phyloP scores from a whole-genome alignment of 2,329 filamentous ascomycete species.

The Beauveria sp. region DNA sequence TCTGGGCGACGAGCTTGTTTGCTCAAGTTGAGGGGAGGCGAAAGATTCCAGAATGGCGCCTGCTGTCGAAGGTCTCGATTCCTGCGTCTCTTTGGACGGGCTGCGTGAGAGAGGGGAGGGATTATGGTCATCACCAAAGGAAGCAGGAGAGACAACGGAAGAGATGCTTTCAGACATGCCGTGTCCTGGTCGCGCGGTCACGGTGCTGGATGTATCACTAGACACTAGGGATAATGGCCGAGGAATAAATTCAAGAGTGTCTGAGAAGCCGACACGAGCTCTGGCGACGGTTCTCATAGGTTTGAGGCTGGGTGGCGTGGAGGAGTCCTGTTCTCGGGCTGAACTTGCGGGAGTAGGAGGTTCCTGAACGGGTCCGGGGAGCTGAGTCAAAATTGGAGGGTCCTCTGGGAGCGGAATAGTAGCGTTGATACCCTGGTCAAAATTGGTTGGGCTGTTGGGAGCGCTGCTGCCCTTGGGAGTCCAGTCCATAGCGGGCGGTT shows the following conservation, averaged over 20 bases:
- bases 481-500: conserved; percentile 45
- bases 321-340: neutral
- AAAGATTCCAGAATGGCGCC: conserved; percentile 57
- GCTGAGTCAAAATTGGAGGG: conserved; percentile 3
- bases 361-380: conserved; percentile 14
- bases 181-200: conserved; percentile 61
- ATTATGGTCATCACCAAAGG: conserved; percentile 33
- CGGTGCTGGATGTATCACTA: conserved; percentile 72
- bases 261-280: conserved; percentile 73
- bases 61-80: conserved; percentile 60
- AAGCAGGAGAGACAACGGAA: conserved; percentile 59
- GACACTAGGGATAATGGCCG: conserved; percentile 78
- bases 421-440: conserved; percentile 21
- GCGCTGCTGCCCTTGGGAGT: conserved; percentile 53
- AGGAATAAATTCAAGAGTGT: conserved; percentile 75
- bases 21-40: conserved; percentile 11
- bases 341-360: neutral
- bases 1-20: conserved; percentile 29
- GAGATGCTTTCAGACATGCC: conserved; percentile 74
- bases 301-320: conserved; percentile 10
- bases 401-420: conserved; percentile 10
- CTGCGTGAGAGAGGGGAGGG: conserved; percentile 29
- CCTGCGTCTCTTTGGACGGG: conserved; percentile 33
- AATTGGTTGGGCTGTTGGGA: conserved; percentile 50
- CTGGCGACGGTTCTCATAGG: conserved; percentile 35